Evolutionary conservation across 352 stramenopile genomes (phyloP), one percentile per base, ranked within the genome.

Genomic region (Pythium pyrilobum): DNA sequence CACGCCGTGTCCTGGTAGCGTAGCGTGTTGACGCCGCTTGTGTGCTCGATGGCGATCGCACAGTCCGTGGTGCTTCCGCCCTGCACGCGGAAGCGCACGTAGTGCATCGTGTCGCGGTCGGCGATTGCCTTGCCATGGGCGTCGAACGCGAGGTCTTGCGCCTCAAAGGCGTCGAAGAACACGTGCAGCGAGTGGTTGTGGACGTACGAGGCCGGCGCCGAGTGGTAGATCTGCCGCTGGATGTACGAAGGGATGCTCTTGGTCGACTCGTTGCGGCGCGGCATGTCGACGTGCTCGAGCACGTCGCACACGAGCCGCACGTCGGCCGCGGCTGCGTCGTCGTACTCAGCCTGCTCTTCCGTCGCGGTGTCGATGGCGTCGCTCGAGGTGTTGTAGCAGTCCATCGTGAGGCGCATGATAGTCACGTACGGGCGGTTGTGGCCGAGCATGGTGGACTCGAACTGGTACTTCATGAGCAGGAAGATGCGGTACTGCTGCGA

Each of bases 401-500:
- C 73, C 73, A 84, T 81, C 2, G 63, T 74, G n/a, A 87, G 50
- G 6, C 62, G 64, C 33, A 84, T 47, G 20, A 77, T 67, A 2
- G 75, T 82, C 40, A 84, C 71, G 50, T 87, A 83, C 10, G 76
- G 71, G 0, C 76, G 59, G 44, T 76, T 77, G 18, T 52, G 31
- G n/a, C 74, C 62, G 28, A 77, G 56, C 76, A 87, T 87, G 4
- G 62, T 64, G 24, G 66, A 77, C 50, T 81, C 57, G 55, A 87
- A 87, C 32, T 68, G 53, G 43, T 87, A 87, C 56, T 76, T 71
- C 40, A 87, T 63, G 29, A 87, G 59, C 55, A 84, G 11, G 52
- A 72, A 74, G 23, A 84, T 63, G 11, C 68, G 52, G 31, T 74
- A 77, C 47, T 77, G 59, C 59, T 74, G 69, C 42, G 62, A 75